Conservation (phyloP, 306 rosid genomes). For the Amphicarpaea edgeworthii region DNA sequence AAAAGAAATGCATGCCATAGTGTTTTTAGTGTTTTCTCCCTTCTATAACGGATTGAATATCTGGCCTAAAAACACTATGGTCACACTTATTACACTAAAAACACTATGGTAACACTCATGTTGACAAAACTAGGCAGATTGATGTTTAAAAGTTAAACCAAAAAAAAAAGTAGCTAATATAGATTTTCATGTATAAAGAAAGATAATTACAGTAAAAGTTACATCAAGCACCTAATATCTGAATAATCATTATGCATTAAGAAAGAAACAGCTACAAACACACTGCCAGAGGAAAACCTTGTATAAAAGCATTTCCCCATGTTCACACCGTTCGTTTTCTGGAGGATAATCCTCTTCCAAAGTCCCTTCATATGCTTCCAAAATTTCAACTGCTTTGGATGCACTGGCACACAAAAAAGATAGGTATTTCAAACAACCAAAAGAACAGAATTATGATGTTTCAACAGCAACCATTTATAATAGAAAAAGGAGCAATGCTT, state of each 20-base stretch:
- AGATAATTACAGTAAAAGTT: not conserved
- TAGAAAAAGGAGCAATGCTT: not conserved
- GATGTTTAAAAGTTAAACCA: not conserved
- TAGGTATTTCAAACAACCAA: conserved; percentile 28
- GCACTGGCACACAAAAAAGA: conserved; percentile 59
- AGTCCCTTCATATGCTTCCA: conserved; percentile 99
- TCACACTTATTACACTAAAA: too few species aligned
- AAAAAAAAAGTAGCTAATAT: not conserved
- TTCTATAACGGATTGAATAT: too few species aligned
- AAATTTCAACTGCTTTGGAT: conserved; percentile 91
- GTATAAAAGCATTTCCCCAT: conserved; percentile 96
- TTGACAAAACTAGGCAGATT: too few species aligned
- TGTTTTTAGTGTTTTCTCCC: too few species aligned
- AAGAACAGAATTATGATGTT: conserved; percentile 19
- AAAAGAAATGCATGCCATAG: too few species aligned
- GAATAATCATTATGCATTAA: conserved; percentile 29
- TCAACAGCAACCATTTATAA: conserved; percentile 18
- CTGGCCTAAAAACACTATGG: too few species aligned
- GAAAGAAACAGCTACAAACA: conserved; percentile 43
- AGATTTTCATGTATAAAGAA: not conserved
- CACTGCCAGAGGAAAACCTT: conserved; percentile 64
- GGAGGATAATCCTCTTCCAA: conserved; percentile 97
- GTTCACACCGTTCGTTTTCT: conserved; percentile 95
- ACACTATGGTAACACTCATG: too few species aligned
- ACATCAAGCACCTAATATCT: conserved; percentile 21